Evolutionary conservation across 305 asterid genomes (phyloP).

Genomic region (Petunia hybrid): DNA sequence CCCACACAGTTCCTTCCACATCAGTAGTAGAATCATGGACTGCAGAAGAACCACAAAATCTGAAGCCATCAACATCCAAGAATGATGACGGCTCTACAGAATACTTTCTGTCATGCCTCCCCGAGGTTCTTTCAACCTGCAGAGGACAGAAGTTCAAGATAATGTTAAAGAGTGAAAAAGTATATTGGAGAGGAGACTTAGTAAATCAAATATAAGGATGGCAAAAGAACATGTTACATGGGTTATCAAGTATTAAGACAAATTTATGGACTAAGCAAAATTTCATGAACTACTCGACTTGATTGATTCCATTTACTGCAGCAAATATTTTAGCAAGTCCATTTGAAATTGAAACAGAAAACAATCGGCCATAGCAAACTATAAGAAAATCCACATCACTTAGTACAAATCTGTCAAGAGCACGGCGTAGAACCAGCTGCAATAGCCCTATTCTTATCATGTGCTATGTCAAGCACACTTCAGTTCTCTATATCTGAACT

Average conservation of each 20-base stretch:
- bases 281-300: conserved; percentile 19
- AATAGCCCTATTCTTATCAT: neutral
- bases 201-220: conserved; percentile 25
- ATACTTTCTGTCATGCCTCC: conserved; percentile 42
- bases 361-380: neutral
- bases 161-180: neutral
- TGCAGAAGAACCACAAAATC: neutral
- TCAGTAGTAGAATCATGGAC: neutral
- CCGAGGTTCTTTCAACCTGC: conserved; percentile 49
- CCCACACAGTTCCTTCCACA: conserved; percentile 59
- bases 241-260: conserved; percentile 19
- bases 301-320: neutral
- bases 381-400: conserved; percentile 2
- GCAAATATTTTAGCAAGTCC: neutral
- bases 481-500: neutral
- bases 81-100: conserved; percentile 37
- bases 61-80: neutral
- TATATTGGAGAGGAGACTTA: neutral
- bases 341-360: neutral
- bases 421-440: neutral
- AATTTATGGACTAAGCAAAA: neutral
- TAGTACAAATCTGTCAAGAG: neutral
- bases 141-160: conserved; percentile 26
- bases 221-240: conserved; percentile 14
- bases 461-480: conserved; percentile 13